These are phyloP conservation scores for Sordariomycetes sp. DNA, from an alignment of 2,329 filamentous ascomycete species.

Conservation along the genomic window DNA sequence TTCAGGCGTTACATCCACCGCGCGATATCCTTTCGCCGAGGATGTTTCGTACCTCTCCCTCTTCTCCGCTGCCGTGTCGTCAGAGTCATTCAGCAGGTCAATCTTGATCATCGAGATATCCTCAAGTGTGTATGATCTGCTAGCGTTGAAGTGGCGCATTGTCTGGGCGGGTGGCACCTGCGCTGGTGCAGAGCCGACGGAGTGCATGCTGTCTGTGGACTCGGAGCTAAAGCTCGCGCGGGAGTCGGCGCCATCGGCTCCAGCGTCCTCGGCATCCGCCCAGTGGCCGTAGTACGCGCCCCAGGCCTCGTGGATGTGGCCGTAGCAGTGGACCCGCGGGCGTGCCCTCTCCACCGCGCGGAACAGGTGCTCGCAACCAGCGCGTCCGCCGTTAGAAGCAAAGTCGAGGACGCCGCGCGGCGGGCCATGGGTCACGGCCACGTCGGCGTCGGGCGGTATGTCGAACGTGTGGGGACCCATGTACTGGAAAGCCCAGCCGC, in stretches of 20 bases:
- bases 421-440: slow-evolving; percentile 24
- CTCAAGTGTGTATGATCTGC: not conserved
- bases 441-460: slow-evolving; percentile 14
- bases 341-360: slow-evolving; percentile 14
- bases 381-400: slow-evolving; percentile 14
- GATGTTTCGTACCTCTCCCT: not conserved
- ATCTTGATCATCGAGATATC: not conserved
- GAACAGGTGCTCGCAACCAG: slow-evolving; percentile 21
- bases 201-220: not conserved
- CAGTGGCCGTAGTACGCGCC: slow-evolving; percentile 34
- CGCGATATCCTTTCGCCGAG: not conserved
- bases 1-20: not conserved
- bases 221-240: not conserved
- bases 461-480: slow-evolving; percentile 14
- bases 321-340: slow-evolving; percentile 24
- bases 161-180: not conserved
- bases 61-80: slow-evolving; percentile 23
- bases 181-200: not conserved
- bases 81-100: slow-evolving; percentile 9
- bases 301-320: slow-evolving; percentile 21
- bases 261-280: slow-evolving; percentile 12
- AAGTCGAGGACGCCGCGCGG: slow-evolving; percentile 29
- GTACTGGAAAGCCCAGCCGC: slow-evolving; percentile 31
- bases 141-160: not conserved
- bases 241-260: not conserved